These are phyloP conservation scores for Ascochyta koolunga DNA, from an alignment of 2,329 filamentous ascomycete genomes.

Conservation along the genomic window DNA sequence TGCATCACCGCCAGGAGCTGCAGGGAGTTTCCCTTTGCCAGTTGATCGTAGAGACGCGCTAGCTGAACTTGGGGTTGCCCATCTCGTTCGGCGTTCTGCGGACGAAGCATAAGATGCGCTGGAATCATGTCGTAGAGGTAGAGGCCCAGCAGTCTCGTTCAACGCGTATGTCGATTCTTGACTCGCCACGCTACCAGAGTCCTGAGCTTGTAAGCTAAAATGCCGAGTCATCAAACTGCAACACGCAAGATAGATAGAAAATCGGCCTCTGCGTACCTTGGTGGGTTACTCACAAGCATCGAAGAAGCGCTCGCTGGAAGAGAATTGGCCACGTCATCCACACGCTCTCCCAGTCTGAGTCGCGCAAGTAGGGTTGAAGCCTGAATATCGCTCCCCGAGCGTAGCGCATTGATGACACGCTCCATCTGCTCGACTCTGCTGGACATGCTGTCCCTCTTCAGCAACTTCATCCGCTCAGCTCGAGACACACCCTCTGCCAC, in stretches of 20 bases:
- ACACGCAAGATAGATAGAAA: constrained; percentile 8
- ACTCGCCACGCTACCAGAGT: constrained; percentile 23
- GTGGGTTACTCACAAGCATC: constrained; percentile 14
- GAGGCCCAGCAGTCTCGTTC: constrained; percentile 7
- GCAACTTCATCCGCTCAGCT: constrained; percentile 33
- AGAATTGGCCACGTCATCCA: constrained; percentile 28
- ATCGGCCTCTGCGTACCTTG: constrained; percentile 24
- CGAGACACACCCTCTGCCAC: constrained; percentile 33
- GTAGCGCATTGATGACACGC: constrained; percentile 26
- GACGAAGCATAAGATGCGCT: constrained; percentile 17
- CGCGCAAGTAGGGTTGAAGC: constrained; percentile 28
- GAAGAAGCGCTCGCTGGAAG: constrained; percentile 18
- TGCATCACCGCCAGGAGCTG: background rate
- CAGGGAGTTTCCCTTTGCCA: constrained; percentile 18
- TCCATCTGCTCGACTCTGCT: constrained; percentile 28
- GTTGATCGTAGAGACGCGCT: constrained; percentile 8
- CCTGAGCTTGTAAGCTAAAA: constrained; percentile 26
- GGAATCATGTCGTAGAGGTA: constrained; percentile 15
- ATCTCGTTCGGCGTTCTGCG: constrained; percentile 11
- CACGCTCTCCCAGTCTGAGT: constrained; percentile 26
- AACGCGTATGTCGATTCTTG: constrained; percentile 16
- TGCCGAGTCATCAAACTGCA: constrained; percentile 18
- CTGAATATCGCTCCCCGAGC: constrained; percentile 28
- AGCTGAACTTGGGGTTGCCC: constrained; percentile 8
- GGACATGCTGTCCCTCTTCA: constrained; percentile 28